Evolutionary conservation across 768 basidiomycete species (phyloP), one percentile per base, ranked within the genome.

Genomic region (Rhizopogon roseolus): DNA sequence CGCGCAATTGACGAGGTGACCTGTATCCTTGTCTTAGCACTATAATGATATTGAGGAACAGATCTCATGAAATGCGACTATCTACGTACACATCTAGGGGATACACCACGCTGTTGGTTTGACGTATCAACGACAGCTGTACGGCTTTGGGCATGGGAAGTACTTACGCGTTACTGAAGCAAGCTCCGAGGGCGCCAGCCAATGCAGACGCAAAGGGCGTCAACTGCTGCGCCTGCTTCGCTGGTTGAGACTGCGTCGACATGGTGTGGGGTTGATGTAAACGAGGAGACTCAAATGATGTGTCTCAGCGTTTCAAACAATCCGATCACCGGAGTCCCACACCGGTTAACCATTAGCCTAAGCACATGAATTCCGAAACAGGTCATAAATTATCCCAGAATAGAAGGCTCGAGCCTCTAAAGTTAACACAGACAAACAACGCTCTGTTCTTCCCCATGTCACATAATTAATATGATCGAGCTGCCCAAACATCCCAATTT

Each of bases 1-100:
- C 81, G 81, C 49, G 77, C 74, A 34, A 79, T 78, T 14, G 71
- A 62, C 5, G 84, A 78, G 14, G 83, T 73, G 28, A 92, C 95
- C 67, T 99, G 97, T 57, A 99, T 93, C 41, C 90, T 84, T 2
- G 96, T 98, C 71, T 98, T 98, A 54, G 91, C 88, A 8, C 94
- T 97, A 64, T 32, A 11, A 50, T 9, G 37, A 22, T 17, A 46
- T 64, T 38, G 57, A 29, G 37, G 54, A 42, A 62, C 39, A 37
- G 6, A 46, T 36, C 10, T 41, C 11, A 4, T 37, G 16, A 29
- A 4, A 41, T 34, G 4, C 29, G n/a, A 49, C 37, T 1, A 27
- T 34, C 25, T 37, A 74, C 91, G 62, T 74, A 93, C 86, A 93
- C 92, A 71, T 99, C 96, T 51, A 99, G 74, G 14, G 96, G 96